Conservation (phyloP, 2,329 filamentous ascomycete species). For the Alternaria rosae region DNA sequence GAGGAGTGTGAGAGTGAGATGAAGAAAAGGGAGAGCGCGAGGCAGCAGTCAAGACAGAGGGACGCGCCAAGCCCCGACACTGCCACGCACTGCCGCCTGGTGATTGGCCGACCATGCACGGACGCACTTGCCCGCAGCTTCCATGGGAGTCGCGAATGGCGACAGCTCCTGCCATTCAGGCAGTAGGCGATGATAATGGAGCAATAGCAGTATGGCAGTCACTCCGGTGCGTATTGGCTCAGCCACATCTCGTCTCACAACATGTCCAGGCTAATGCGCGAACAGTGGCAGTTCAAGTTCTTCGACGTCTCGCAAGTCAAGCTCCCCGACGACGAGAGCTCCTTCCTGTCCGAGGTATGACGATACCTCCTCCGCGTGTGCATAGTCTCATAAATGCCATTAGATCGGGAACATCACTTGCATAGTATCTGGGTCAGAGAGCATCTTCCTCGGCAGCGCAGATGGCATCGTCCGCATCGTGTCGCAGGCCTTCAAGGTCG, state of each 20-base stretch:
- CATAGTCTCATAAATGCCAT: conserved; percentile 35
- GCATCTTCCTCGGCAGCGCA: conserved; percentile 84
- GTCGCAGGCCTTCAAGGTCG: conserved; percentile 83
- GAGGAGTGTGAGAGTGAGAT: conserved; percentile 15
- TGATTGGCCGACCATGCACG: conserved; percentile 14
- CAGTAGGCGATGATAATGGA: conserved; percentile 30
- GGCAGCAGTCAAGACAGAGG: conserved; percentile 24
- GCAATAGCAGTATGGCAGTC: conserved; percentile 51
- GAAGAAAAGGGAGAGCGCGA: conserved; percentile 21
- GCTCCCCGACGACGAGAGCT: conserved; percentile 79
- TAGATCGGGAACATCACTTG: conserved; percentile 74
- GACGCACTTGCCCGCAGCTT: conserved; percentile 29
- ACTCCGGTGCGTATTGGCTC: conserved; percentile 46
- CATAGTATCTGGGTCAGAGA: conserved; percentile 85
- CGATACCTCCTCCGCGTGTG: conserved; percentile 10
- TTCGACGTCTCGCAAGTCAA: conserved; percentile 91
- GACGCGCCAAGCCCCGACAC: conserved; percentile 12
- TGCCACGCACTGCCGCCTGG: conserved; percentile 5
- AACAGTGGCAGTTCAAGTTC: conserved; percentile 99
- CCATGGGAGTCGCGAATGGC: conserved; percentile 19
- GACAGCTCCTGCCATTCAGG: conserved; percentile 30
- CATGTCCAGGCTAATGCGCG: conserved; percentile 32
- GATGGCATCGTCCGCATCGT: conserved; percentile 89
- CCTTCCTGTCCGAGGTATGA: conserved; percentile 79
- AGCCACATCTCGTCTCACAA: neutral